These are phyloP conservation scores for Grosmannia clavigera DNA, from an alignment of 2,329 filamentous ascomycete genomes.

Conservation along the genomic window DNA sequence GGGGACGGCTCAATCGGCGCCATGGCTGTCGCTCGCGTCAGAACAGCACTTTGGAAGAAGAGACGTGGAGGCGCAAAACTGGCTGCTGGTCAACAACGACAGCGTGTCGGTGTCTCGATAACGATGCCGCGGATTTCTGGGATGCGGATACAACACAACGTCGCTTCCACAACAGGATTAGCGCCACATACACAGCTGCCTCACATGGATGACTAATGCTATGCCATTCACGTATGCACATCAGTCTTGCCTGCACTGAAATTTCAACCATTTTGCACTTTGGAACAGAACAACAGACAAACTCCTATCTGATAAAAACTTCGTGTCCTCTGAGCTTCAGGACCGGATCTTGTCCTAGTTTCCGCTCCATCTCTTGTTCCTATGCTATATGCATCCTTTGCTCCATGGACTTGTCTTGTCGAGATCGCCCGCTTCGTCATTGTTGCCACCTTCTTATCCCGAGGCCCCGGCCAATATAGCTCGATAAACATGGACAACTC, in stretches of 20 bases:
- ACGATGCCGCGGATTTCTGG: not conserved
- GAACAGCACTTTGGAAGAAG: not conserved
- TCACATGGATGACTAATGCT: not conserved
- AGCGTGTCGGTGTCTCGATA: not conserved
- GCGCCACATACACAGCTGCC: not conserved
- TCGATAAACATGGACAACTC: not conserved
- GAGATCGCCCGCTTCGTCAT: not conserved
- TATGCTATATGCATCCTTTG: not conserved
- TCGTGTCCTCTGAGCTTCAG: not conserved
- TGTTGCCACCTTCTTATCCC: not conserved
- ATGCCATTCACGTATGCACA: not conserved
- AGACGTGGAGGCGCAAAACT: not conserved
- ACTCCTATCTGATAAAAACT: not conserved
- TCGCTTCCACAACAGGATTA: not conserved
- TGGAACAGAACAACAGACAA: not conserved
- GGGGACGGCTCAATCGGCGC: slow-evolving; percentile 23
- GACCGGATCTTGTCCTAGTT: not conserved
- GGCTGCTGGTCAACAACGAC: too few species aligned
- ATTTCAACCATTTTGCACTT: too few species aligned
- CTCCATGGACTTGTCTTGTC: not conserved
- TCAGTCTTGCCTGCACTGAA: too few species aligned
- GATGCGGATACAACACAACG: not conserved
- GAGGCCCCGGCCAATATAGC: not conserved
- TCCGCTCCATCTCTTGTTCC: not conserved
- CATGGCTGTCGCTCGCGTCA: slow-evolving; percentile 18